Evolutionary conservation across 1,284 basidiomycete genomes (phyloP).

Genomic region (Gymnopus androsaceus): DNA sequence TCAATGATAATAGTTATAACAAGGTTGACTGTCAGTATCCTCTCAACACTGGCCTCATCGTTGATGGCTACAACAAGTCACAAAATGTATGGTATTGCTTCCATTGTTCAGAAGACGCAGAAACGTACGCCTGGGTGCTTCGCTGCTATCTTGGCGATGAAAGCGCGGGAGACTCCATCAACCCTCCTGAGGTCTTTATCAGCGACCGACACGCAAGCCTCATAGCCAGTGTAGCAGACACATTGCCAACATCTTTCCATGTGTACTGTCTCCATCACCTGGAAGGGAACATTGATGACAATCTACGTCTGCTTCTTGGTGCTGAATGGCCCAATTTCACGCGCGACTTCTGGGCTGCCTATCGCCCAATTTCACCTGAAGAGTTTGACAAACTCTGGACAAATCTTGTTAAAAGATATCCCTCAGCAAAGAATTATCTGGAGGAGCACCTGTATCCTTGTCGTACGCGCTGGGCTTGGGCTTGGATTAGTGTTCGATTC

Average conservation of each 20-base stretch:
- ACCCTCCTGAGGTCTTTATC: constrained; percentile 18
- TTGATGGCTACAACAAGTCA: constrained; percentile 24
- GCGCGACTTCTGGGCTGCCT: constrained; percentile 27
- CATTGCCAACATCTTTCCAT: constrained; percentile 23
- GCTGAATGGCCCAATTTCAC: constrained; percentile 23
- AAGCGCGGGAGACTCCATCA: constrained; percentile 2
- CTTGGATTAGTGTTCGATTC: constrained; percentile 26
- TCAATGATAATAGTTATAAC: constrained; percentile 33
- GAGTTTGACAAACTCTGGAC: constrained; percentile 27
- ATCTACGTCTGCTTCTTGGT: constrained; percentile 21
- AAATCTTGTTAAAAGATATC: constrained; percentile 14
- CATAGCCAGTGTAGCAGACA: constrained; percentile 16
- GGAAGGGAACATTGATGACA: constrained; percentile 24
- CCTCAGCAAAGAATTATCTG: constrained; percentile 25
- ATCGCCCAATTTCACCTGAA: constrained; percentile 29
- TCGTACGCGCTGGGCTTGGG: constrained; percentile 33
- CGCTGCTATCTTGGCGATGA: constrained; percentile 23
- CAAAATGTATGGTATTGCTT: constrained; percentile 29
- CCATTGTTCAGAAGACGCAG: constrained; percentile 26
- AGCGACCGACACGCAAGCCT: constrained; percentile 22
- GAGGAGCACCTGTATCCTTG: constrained; percentile 27
- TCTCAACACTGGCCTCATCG: constrained; percentile 32
- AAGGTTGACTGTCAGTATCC: constrained; percentile 30
- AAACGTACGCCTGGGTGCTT: constrained; percentile 29
- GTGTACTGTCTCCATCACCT: constrained; percentile 31